These are phyloP conservation scores for Blastocystis sp. DNA, from an alignment of 352 stramenopile species.

Conservation along the genomic window DNA sequence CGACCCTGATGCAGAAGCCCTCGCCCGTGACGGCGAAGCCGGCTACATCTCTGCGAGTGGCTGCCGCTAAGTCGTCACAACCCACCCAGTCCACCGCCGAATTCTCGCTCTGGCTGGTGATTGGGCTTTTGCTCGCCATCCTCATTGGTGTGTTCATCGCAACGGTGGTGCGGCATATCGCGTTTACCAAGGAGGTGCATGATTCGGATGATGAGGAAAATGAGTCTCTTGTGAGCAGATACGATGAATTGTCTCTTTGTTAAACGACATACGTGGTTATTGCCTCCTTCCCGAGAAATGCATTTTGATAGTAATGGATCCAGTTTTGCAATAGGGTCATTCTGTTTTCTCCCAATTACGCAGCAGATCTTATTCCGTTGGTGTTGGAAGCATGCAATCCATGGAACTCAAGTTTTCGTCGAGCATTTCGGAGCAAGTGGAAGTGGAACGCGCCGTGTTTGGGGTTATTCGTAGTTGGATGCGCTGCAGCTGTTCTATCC, in stretches of 20 bases:
- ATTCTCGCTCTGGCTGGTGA: background rate
- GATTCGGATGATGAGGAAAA: background rate
- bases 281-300: background rate
- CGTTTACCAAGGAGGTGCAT: background rate
- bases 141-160: background rate
- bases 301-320: background rate
- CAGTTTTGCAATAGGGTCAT: background rate
- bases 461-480: conserved; percentile 38
- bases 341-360: background rate
- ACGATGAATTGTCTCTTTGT: no score
- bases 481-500: conserved; percentile 55
- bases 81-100: background rate
- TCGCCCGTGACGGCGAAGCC: background rate
- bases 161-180: background rate
- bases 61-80: background rate
- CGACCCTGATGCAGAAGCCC: background rate
- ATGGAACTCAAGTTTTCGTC: background rate
- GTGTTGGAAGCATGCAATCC: background rate
- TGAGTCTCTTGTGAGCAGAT: background rate
- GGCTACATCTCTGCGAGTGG: background rate
- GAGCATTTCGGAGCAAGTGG: conserved; percentile 19
- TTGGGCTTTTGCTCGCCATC: background rate
- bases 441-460: conserved; percentile 30
- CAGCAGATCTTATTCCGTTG: background rate
- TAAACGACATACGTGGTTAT: background rate